A percentile compares a stretch with the other conserved stretches of the same genome.
phyloP scores from a whole-genome alignment of 257 asterid species.

The Thymus quinquecostatus region DNA sequence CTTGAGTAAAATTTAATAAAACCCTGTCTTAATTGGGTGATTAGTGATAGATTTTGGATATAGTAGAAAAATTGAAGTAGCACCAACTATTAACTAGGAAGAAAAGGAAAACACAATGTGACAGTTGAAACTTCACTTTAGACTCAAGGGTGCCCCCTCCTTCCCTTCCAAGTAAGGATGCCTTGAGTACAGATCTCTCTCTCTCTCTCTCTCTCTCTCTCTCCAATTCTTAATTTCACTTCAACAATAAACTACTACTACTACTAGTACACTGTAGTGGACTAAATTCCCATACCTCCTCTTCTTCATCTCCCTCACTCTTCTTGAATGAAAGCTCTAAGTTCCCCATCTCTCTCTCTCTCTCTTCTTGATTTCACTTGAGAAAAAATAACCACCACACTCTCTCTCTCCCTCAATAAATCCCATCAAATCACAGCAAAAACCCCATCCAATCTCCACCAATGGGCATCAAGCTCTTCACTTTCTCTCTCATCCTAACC shows the following conservation, averaged over 20 bases:
- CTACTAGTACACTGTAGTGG: no score
- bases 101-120: slow-evolving; percentile 18
- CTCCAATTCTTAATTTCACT: neutral
- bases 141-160: slow-evolving; percentile 38
- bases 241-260: slow-evolving; percentile 15
- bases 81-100: neutral
- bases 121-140: slow-evolving; percentile 33
- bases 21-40: neutral
- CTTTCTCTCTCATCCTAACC: slow-evolving; percentile 53
- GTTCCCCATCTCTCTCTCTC: neutral
- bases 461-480: slow-evolving; percentile 61
- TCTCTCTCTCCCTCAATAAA: slow-evolving; percentile 5
- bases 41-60: neutral
- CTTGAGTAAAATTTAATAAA: neutral
- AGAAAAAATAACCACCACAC: slow-evolving; percentile 11
- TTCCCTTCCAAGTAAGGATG: slow-evolving; percentile 67
- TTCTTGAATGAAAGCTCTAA: neutral
- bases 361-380: neutral
- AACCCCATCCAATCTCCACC: neutral
- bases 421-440: slow-evolving; percentile 6
- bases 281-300: slow-evolving; percentile 23
- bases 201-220: neutral
- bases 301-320: neutral
- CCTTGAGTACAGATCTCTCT: slow-evolving; percentile 31
- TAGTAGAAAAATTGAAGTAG: neutral